These are phyloP conservation scores for Nannochloropsis oceanica DNA, from an alignment of 108 stramenopile species.

Conservation along the genomic window DNA sequence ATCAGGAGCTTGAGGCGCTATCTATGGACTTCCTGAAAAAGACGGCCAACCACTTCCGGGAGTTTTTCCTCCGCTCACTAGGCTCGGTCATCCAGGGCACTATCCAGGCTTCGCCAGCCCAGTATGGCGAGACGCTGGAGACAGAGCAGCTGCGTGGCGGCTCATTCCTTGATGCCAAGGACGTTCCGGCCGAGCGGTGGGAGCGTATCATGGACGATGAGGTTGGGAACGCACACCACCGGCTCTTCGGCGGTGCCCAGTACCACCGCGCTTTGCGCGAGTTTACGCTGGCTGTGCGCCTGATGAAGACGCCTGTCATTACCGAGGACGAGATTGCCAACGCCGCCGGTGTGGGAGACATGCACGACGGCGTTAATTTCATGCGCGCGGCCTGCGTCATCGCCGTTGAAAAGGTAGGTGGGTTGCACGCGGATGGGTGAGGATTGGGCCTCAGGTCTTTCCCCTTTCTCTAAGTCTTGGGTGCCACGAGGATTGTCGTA, in stretches of 20 bases:
- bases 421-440: neutral
- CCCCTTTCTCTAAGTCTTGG: neutral
- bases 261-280: constrained; percentile 73
- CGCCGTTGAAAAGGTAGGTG: constrained; percentile 56
- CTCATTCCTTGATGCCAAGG: constrained; percentile 42
- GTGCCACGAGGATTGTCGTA: neutral
- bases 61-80: constrained; percentile 59
- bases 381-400: constrained; percentile 77
- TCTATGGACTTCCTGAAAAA: constrained; percentile 57
- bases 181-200: constrained; percentile 31
- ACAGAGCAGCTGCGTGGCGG: constrained; percentile 62
- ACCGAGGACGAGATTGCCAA: constrained; percentile 83
- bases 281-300: constrained; percentile 64
- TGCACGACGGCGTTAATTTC: constrained; percentile 83
- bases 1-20: constrained; percentile 42
- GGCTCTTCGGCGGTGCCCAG: constrained; percentile 74
- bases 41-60: constrained; percentile 62
- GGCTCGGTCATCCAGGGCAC: constrained; percentile 60
- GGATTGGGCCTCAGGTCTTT: too few species aligned
- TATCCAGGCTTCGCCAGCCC: constrained; percentile 55
- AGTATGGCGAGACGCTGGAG: constrained; percentile 68
- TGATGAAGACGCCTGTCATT: constrained; percentile 56
- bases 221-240: constrained; percentile 47
- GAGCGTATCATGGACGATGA: constrained; percentile 31
- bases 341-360: constrained; percentile 73